These are phyloP conservation scores for Citrullus amarus DNA, from an alignment of 306 rosid species.

Conservation along the genomic window DNA sequence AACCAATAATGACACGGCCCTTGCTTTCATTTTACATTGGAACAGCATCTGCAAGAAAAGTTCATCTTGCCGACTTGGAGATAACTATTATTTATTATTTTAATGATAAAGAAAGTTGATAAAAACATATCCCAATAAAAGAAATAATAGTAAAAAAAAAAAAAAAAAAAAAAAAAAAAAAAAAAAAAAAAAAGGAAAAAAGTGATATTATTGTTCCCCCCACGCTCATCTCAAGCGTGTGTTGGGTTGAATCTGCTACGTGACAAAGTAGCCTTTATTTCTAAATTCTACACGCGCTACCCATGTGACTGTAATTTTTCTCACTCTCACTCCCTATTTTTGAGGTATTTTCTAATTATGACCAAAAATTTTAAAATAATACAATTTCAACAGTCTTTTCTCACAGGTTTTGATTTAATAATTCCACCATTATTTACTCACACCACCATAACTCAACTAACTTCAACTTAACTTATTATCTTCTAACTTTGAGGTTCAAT, in stretches of 20 bases:
- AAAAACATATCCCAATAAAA: neutral
- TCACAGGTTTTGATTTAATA: too few relatives aligned
- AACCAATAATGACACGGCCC: neutral
- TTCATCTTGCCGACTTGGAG: neutral
- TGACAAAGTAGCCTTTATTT: constrained; percentile 4
- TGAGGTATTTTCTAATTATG: too few relatives aligned
- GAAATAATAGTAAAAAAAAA: neutral
- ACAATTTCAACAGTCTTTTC: too few relatives aligned
- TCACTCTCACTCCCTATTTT: neutral
- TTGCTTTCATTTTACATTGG: neutral
- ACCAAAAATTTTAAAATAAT: too few relatives aligned
- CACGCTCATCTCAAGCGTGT: constrained; percentile 8
- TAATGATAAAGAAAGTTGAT: neutral
- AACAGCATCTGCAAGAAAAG: neutral
- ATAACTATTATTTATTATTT: neutral
- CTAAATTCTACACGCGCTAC: neutral
- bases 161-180: too few relatives aligned
- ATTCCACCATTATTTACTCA: too few relatives aligned
- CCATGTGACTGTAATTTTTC: neutral
- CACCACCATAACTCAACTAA: too few relatives aligned
- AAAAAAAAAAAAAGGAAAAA: too few relatives aligned
- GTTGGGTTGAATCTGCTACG: constrained; percentile 1
- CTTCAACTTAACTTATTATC: too few relatives aligned
- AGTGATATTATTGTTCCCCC: neutral
- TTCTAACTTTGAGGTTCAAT: too few relatives aligned